A percentile compares a stretch with the other conserved stretches of the same genome.
Conservation (phyloP, 2,329 filamentous ascomycete genomes). For the Aurifilum marmelostoma region DNA sequence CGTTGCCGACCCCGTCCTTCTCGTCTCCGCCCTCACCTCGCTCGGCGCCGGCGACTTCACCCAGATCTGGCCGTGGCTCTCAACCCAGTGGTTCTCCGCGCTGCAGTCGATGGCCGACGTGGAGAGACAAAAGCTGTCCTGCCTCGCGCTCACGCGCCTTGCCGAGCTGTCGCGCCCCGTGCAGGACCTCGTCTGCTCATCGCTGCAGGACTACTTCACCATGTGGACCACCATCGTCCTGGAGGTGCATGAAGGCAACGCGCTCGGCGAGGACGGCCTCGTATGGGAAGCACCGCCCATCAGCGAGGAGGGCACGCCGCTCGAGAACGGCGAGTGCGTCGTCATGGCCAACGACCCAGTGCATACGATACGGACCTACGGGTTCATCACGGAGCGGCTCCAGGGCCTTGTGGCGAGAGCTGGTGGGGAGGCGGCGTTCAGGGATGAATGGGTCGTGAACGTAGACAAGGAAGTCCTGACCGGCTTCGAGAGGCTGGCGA, state of each 20-base stretch:
- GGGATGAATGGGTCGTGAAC: constrained; percentile 70
- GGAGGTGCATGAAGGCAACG: constrained; percentile 66
- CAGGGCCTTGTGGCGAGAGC: constrained; percentile 59
- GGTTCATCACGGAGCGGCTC: constrained; percentile 67
- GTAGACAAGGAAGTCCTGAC: constrained; percentile 73
- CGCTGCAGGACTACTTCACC: constrained; percentile 72
- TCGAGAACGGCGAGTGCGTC: constrained; percentile 56
- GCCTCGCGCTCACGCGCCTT: constrained; percentile 72
- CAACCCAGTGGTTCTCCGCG: constrained; percentile 68
- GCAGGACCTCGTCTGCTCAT: constrained; percentile 60
- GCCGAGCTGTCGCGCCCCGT: constrained; percentile 64
- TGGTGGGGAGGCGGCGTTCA: constrained; percentile 69
- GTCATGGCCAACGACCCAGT: constrained; percentile 66
- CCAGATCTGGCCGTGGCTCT: constrained; percentile 63
- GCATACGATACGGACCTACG: constrained; percentile 65
- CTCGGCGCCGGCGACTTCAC: constrained; percentile 48
- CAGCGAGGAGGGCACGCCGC: constrained; percentile 60
- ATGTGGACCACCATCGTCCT: constrained; percentile 74
- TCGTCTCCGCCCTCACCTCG: constrained; percentile 60
- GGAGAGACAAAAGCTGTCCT: constrained; percentile 70
- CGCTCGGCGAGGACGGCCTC: constrained; percentile 55
- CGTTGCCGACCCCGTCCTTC: constrained; percentile 70
- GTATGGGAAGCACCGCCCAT: constrained; percentile 46
- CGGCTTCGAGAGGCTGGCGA: constrained; percentile 57
- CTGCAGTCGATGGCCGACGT: constrained; percentile 69